Conservation (phyloP, 2,329 filamentous ascomycete species). For the Fusarium brachygibbosum region DNA sequence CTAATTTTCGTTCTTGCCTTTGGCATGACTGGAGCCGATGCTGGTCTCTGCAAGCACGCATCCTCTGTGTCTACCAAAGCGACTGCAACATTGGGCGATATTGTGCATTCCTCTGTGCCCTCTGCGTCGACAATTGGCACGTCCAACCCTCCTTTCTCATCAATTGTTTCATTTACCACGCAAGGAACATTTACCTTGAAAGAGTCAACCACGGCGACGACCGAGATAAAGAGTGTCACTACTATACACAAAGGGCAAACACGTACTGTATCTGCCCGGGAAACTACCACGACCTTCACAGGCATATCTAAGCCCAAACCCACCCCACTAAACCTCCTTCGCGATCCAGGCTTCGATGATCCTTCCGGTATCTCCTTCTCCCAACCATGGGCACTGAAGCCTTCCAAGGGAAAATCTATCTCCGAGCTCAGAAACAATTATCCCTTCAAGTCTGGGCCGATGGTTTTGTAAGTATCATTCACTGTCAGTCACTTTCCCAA, state of each 20-base stretch:
- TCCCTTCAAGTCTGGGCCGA: neutral
- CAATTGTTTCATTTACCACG: neutral
- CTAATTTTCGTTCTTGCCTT: neutral
- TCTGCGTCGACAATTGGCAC: neutral
- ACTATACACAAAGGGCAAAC: neutral
- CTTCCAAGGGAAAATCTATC: neutral
- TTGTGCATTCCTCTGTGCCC: neutral
- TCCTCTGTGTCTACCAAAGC: neutral
- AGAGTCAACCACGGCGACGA: neutral
- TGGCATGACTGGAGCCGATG: neutral
- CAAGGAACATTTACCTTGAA: neutral
- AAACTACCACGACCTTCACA: neutral
- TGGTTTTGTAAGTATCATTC: neutral
- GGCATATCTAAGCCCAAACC: neutral
- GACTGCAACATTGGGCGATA: neutral
- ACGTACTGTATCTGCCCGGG: neutral
- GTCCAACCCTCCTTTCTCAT: neutral
- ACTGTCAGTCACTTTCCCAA: rapidly evolving
- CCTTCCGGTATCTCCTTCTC: neutral
- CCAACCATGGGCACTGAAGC: neutral
- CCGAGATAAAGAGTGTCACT: neutral
- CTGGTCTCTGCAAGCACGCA: neutral
- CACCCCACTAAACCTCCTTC: neutral
- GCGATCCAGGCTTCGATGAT: neutral
- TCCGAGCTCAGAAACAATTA: neutral